Evolutionary conservation across 179 eudicot species (phyloP).

Genomic region (Beta macrorhiza): DNA sequence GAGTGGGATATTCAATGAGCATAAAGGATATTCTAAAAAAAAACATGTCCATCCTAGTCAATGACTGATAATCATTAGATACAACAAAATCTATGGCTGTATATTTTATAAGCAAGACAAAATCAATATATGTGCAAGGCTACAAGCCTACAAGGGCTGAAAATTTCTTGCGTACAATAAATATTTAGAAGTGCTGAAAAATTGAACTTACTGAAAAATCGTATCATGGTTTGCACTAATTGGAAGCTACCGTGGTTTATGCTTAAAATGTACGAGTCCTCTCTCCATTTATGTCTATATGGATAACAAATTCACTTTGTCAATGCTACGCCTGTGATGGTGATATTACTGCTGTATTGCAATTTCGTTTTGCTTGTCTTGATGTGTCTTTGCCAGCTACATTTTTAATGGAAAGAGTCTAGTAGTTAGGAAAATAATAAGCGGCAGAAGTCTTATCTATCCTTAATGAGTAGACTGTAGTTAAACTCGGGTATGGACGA

Average conservation of each 20-base stretch:
- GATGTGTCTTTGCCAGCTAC: no score
- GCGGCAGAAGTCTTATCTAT: no score
- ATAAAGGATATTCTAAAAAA: slow-evolving; percentile 13
- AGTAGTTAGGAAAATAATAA: no score
- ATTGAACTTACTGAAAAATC: not conserved
- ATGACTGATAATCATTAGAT: slow-evolving; percentile 14
- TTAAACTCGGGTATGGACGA: no score
- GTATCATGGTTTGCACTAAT: slow-evolving; percentile 6
- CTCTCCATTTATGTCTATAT: not conserved
- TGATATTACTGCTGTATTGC: not conserved
- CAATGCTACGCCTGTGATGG: not conserved
- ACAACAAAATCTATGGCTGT: slow-evolving; percentile 7
- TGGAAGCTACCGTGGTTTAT: not conserved
- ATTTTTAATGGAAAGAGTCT: no score
- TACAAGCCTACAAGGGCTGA: not conserved
- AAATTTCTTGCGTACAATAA: not conserved
- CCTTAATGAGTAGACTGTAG: no score
- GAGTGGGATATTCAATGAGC: slow-evolving; percentile 20
- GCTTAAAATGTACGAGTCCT: not conserved
- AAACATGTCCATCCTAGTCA: slow-evolving; percentile 12
- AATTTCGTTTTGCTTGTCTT: no score
- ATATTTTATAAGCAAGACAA: not conserved
- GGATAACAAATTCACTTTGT: slow-evolving; percentile 7
- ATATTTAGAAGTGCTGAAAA: no score
- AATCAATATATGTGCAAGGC: no score